Evolutionary conservation across 108 stramenopile genomes (phyloP).

Genomic region (Conticribra guillardii): DNA sequence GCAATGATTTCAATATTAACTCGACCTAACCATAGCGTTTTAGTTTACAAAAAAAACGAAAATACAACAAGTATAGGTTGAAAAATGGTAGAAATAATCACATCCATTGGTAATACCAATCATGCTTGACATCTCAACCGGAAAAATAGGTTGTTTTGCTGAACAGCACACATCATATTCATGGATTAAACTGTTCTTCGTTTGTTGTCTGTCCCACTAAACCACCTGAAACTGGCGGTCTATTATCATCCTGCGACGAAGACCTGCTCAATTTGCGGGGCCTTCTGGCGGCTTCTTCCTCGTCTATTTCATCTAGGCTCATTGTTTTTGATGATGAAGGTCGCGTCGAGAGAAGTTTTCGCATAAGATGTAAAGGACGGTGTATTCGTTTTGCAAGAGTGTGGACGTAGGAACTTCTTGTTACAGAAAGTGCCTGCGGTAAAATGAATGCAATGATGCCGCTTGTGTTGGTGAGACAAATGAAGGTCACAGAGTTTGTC

Average conservation of each 20-base stretch:
- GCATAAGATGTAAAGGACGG: not conserved
- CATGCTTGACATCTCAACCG: too few relatives aligned
- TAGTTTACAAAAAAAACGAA: too few relatives aligned
- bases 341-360: constrained; percentile 1
- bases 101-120: too few relatives aligned
- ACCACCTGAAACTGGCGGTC: not conserved
- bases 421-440: constrained; percentile 6
- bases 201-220: not conserved
- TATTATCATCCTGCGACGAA: not conserved
- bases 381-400: not conserved
- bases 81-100: too few relatives aligned
- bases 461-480: too few relatives aligned
- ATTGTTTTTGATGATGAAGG: not conserved
- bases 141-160: too few relatives aligned
- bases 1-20: too few relatives aligned
- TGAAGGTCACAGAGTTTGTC: not conserved
- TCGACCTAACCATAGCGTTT: too few relatives aligned
- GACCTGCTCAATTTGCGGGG: not conserved
- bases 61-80: too few relatives aligned
- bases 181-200: not conserved
- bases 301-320: not conserved
- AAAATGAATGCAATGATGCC: too few relatives aligned
- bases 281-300: not conserved
- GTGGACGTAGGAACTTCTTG: not conserved
- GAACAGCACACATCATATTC: not conserved